Evolutionary conservation across 257 asterid genomes (phyloP).

Genomic region (Solanum pennellii): DNA sequence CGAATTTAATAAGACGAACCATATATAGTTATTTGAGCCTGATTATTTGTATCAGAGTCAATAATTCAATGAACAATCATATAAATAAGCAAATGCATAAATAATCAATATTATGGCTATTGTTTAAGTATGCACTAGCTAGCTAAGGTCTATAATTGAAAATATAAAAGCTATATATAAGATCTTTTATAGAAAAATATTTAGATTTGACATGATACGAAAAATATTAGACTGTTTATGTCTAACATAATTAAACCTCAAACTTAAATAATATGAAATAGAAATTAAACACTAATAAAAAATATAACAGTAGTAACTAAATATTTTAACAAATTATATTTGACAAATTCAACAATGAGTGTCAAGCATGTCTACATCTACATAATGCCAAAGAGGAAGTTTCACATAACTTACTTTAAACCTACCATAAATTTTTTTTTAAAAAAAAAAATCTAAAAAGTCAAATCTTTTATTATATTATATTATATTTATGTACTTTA

Average conservation of each 20-base stretch:
- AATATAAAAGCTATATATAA: background rate
- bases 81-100: background rate
- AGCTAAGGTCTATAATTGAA: background rate
- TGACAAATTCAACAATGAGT: background rate
- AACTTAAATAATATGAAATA: background rate
- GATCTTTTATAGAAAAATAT: background rate
- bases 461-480: background rate
- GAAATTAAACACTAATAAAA: background rate
- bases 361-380: background rate
- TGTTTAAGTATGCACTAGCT: background rate
- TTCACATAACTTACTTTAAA: background rate
- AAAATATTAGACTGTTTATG: background rate
- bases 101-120: background rate
- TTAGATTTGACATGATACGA: background rate
- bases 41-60: accelerated
- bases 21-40: background rate
- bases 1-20: accelerated
- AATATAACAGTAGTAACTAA: background rate
- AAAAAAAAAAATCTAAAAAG: background rate
- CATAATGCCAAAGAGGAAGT: background rate
- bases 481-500: too few species aligned
- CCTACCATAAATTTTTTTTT: background rate
- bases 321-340: background rate
- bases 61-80: accelerated
- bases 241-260: background rate